A percentile compares a stretch with the other conserved stretches of the same genome.
phyloP scores from a whole-genome alignment of 176 grass and related monocot species.

The Phyllostachys edulis region DNA sequence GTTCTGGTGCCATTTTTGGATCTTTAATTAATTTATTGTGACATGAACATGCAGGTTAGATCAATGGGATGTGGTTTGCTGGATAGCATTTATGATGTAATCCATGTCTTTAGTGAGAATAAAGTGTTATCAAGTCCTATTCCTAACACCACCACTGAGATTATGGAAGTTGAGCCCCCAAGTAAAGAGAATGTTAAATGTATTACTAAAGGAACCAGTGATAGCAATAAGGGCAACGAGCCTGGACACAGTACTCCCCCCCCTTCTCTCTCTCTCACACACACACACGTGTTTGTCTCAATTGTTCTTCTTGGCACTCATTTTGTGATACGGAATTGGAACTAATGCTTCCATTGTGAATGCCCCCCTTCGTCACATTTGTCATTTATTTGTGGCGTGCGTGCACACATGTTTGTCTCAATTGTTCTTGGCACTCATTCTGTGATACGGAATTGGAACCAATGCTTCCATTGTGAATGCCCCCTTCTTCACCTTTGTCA shows the following conservation, averaged over 20 bases:
- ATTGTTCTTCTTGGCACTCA: not conserved
- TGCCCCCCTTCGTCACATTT: slow-evolving; percentile 10
- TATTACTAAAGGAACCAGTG: slow-evolving; percentile 25
- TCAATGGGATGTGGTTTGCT: slow-evolving; percentile 70
- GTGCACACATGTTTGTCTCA: not conserved
- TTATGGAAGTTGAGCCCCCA: slow-evolving; percentile 63
- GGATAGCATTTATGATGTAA: slow-evolving; percentile 82
- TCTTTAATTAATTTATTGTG: slow-evolving; percentile 32
- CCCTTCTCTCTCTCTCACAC: not conserved
- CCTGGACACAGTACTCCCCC: slow-evolving; percentile 18
- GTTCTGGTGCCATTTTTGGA: slow-evolving; percentile 20
- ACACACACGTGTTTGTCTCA: not conserved
- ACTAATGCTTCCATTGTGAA: slow-evolving; percentile 1
- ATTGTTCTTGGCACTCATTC: not conserved
- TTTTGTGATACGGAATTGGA: not conserved
- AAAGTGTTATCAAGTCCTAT: slow-evolving; percentile 41
- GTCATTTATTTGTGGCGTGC: not conserved
- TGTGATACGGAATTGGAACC: not conserved
- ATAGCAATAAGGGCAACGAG: slow-evolving; percentile 13
- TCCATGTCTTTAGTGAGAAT: slow-evolving; percentile 64
- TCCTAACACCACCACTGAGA: slow-evolving; percentile 57
- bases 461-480: slow-evolving; percentile 4
- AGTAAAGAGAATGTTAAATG: slow-evolving; percentile 53
- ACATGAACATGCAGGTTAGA: slow-evolving; percentile 63
- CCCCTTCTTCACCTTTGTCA: slow-evolving; percentile 1